Base-by-base conservation (phyloP, 2,329 filamentous ascomycete genomes). In the Colletotrichum cereale region DNA sequence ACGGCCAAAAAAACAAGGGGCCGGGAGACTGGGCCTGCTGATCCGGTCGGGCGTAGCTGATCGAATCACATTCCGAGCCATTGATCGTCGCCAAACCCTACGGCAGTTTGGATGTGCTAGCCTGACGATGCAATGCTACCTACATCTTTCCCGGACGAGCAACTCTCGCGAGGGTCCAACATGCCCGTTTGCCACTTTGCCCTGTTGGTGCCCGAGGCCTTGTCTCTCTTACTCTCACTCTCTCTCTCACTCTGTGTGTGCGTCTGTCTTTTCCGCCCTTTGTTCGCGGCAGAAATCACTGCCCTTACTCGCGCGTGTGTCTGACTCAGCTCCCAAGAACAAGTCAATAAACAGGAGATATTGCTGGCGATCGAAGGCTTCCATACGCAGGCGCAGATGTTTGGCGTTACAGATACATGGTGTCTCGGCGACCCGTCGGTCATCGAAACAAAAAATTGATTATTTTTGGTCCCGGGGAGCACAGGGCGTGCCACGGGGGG, bases 1-100 rank as follows among this genome's bases (percentile, higher is more conserved):
- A 53, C 26, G 50, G 55, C 55, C 67, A 70, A 60, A 53, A 53
- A 52, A 69, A 34, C 62, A 52, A 55, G 58, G 55, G 52, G 60
- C 16, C 47, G 60, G 34, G 6, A 48, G 18, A n/a, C 57, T 34
- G 40, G 57, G 42, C 57, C 38, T 61, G 42, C 26, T n/a, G 57
- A 24, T 34, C 57, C 42, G 24, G 57, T 29, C 24, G n/a, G 60
- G 44, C 44, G 60, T 62, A 40, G 60, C 60, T 40, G n/a, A 31
- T 52, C 47, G 16, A 40, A 62, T 52, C 60, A 40, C 31, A 5
- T 14, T 24, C 29, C 11, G 26, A 60, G 24, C 40, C 34, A 8
- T 38, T 34, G 31, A 38, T 50, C 12, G 42, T 38, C 42, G 31
- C 44, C 44, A 21, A 38, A 18, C 24, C 26, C 26, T 24, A 47